Conservation (phyloP, 2,329 filamentous ascomycete genomes). For the Sporothrix protearum region DNA sequence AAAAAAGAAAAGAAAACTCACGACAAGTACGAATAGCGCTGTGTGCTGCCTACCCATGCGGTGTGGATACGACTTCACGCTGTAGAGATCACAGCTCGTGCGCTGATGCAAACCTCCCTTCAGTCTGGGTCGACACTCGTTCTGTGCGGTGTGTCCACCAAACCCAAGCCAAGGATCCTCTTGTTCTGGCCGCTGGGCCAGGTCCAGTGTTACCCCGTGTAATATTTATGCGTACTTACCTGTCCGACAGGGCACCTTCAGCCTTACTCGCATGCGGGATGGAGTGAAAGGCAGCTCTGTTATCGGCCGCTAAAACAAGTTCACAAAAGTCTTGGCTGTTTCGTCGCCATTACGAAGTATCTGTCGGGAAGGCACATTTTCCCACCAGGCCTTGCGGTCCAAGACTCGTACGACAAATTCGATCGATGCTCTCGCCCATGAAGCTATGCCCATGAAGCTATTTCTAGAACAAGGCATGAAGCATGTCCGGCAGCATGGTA, state of each 20-base stretch:
- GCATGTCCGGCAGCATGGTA: background rate
- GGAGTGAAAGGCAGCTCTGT: background rate
- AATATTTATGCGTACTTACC: background rate
- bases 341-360: background rate
- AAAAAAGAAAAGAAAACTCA: constrained; percentile 21
- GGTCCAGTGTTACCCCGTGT: background rate
- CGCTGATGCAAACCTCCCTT: background rate
- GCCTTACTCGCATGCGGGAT: constrained; percentile 6
- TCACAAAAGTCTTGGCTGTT: background rate
- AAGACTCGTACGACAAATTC: background rate
- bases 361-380: background rate
- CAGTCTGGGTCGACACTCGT: background rate
- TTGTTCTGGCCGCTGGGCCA: background rate
- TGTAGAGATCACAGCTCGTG: background rate
- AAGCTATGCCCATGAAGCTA: background rate
- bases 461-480: background rate
- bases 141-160: background rate
- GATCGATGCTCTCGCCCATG: no score
- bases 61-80: constrained; percentile 5
- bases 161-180: background rate
- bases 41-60: background rate
- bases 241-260: background rate
- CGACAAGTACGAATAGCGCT: background rate
- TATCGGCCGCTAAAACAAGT: background rate
- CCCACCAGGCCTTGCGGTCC: background rate